Evolutionary conservation across 2,329 filamentous ascomycete species (phyloP).

Genomic region (Cladosporium colombiae): DNA sequence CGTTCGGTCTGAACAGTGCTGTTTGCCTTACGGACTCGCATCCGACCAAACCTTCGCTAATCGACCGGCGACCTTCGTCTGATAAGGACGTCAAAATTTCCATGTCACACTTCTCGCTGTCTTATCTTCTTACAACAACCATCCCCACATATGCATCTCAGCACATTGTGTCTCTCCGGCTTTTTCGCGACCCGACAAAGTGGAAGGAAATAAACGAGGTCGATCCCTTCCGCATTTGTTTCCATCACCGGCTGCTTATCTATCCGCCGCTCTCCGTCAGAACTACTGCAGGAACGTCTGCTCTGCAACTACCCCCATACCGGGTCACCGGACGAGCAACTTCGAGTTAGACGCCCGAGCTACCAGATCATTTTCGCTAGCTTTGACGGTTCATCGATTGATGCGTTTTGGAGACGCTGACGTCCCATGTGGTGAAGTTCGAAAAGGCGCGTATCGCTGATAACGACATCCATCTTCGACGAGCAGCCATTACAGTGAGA

Average conservation of each 20-base stretch:
- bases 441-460: neutral
- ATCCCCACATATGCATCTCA: neutral
- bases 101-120: neutral
- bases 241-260: neutral
- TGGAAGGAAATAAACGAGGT: neutral
- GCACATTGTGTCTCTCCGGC: neutral
- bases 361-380: neutral
- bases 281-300: conserved; percentile 10
- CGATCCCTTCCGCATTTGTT: neutral
- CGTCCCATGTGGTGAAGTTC: neutral
- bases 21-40: neutral
- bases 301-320: neutral
- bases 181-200: neutral
- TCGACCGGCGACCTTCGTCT: neutral
- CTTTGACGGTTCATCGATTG: neutral
- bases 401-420: neutral
- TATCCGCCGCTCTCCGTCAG: conserved; percentile 4
- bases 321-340: conserved; percentile 3
- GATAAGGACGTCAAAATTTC: neutral
- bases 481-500: neutral
- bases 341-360: neutral
- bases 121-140: neutral
- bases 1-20: neutral
- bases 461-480: neutral
- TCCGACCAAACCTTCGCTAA: neutral